phyloP scores from a whole-genome alignment of 306 rosid genomes.

The Acacia confusa region DNA sequence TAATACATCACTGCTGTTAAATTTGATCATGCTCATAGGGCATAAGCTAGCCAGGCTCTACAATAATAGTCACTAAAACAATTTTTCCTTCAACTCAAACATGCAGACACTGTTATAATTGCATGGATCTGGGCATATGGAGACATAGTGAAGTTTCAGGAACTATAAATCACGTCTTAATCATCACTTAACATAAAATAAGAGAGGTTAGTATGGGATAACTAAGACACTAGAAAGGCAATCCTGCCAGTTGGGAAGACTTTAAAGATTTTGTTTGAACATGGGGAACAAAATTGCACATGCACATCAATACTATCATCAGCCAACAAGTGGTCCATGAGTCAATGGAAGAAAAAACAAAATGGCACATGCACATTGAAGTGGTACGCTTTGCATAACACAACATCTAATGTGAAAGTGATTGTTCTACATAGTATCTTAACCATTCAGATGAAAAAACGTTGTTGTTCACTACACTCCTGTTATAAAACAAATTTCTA shows the following conservation, averaged over 20 bases:
- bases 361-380: conserved; percentile 3
- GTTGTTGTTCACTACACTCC: conserved; percentile 1
- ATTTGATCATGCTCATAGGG: not conserved
- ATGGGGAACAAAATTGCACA: not conserved
- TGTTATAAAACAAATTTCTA: conserved; percentile 21
- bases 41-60: not conserved
- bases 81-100: not conserved
- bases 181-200: not conserved
- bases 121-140: not conserved
- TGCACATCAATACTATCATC: not conserved
- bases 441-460: conserved; percentile 20
- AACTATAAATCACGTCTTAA: not conserved
- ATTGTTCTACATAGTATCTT: not conserved
- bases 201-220: too few species aligned
- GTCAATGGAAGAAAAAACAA: not conserved
- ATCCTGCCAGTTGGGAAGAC: not conserved
- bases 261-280: not conserved
- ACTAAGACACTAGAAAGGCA: conserved; percentile 11
- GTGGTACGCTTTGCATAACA: conserved; percentile 8
- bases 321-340: not conserved
- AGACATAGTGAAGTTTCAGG: not conserved
- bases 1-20: too few species aligned
- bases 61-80: not conserved
- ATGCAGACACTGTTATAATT: not conserved
- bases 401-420: conserved; percentile 2